Conservation (phyloP, 768 basidiomycete species). For the Podaxis rugospora region DNA sequence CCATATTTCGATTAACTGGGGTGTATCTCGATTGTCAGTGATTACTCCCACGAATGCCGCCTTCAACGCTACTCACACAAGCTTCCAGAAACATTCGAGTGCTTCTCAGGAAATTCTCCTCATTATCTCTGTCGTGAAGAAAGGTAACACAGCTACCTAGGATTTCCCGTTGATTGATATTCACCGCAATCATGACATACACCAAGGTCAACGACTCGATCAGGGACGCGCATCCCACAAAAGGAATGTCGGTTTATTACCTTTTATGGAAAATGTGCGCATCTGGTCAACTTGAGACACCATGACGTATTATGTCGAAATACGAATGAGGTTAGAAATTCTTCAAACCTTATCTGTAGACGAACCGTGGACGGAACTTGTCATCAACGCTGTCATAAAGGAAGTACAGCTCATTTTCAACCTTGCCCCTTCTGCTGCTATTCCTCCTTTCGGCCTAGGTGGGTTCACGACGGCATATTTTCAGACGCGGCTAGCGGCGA, state of each 20-base stretch:
- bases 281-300: not conserved
- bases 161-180: not conserved
- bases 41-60: not conserved
- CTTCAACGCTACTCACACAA: not conserved
- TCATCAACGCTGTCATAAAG: not conserved
- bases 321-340: not conserved
- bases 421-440: too few relatives aligned
- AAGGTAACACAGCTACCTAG: not conserved
- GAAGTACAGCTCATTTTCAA: not conserved
- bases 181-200: not conserved
- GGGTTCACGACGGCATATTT: too few relatives aligned
- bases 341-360: not conserved
- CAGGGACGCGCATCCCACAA: not conserved
- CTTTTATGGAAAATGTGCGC: slow-evolving; percentile 6
- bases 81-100: not conserved
- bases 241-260: slow-evolving; percentile 5
- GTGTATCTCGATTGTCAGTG: not conserved
- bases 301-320: slow-evolving; percentile 11
- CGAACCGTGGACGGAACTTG: not conserved
- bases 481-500: too few relatives aligned
- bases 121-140: not conserved
- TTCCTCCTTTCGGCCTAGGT: too few relatives aligned
- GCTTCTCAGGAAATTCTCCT: not conserved
- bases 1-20: not conserved
- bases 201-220: not conserved